Evolutionary conservation across 345 rosid species (phyloP), one percentile per base, ranked within the genome.

Genomic region (Eucalyptus paniculata): DNA sequence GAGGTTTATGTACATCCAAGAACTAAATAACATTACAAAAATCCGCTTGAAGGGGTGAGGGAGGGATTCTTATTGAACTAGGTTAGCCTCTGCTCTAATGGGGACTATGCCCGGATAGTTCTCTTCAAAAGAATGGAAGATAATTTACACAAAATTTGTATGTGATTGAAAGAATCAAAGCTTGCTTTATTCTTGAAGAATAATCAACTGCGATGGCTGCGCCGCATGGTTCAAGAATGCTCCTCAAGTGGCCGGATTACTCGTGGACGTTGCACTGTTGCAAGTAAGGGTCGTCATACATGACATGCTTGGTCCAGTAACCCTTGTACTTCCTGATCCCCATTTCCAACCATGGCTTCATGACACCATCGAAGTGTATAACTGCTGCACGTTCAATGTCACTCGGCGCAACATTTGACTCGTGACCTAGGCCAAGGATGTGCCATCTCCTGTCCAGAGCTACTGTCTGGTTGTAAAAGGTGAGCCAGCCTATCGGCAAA

Each of bases 281-380:
- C 91, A 95, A 91, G 90, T 90, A 90, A 53, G 94, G 93, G 88
- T 94, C 92, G 85, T 93, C 90, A 89, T 91, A 94, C 13, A 93
- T 94, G 58, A 98, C 89, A 88, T 95, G 94, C 80, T 88, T 92
- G 92, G 93, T 94, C 99, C 99, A 98, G 88, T 95, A 94, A 69
- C 91, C 91, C 92, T 94, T 98, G 90, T 96, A 96, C 92, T 94
- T 94, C 10, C 90, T 91, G 89, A 96, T 92, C 88, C 95, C 99
- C 11, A 96, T 95, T 56, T 98, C 99, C 87, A 96, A 92, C 99
- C 99, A 98, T 23, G 99, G 99, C 92, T 98, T 97, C 99, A 93
- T 95, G 90, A 95, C 92, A 86, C 99, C 99, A 77, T 96, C 96
- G 50, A 93, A 98, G 91, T 98, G 99, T 90, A 96, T 92, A 87